Evolutionary conservation across 2,329 filamentous ascomycete species (phyloP).

Genomic region (Aspergillus brunneoviolaceus): DNA sequence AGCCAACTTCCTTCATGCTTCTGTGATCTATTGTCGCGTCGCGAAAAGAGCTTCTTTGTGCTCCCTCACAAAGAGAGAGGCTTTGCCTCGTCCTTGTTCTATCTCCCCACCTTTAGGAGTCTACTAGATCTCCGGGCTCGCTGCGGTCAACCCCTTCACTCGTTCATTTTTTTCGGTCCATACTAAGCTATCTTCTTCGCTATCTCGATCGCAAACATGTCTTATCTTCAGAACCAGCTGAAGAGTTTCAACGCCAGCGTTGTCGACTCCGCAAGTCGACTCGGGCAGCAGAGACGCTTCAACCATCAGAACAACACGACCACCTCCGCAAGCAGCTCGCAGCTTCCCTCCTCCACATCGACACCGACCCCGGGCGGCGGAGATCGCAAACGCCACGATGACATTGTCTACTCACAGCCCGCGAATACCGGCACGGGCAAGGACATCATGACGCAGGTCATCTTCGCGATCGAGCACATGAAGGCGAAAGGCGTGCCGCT

Average conservation of each 20-base stretch:
- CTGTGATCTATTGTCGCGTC: slow-evolving; percentile 9
- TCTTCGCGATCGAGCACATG: slow-evolving; percentile 82
- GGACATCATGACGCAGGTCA: slow-evolving; percentile 82
- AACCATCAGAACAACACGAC: slow-evolving; percentile 42
- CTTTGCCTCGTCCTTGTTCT: slow-evolving; percentile 11
- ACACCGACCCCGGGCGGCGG: slow-evolving; percentile 34
- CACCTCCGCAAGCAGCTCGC: slow-evolving; percentile 61
- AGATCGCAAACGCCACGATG: slow-evolving; percentile 61
- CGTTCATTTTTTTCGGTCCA: neutral
- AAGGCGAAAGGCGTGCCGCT: slow-evolving; percentile 68
- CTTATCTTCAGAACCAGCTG: slow-evolving; percentile 66
- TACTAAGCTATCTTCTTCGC: neutral
- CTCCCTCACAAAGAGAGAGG: slow-evolving; percentile 17
- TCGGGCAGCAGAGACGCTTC: slow-evolving; percentile 55
- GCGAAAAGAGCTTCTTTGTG: slow-evolving; percentile 13
- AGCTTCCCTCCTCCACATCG: slow-evolving; percentile 40
- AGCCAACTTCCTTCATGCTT: neutral
- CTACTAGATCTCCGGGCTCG: neutral
- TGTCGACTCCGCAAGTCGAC: slow-evolving; percentile 62
- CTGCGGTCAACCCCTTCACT: neutral
- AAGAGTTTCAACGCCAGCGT: slow-evolving; percentile 63
- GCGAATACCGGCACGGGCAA: slow-evolving; percentile 71
- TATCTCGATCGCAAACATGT: slow-evolving; percentile 48
- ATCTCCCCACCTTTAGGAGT: neutral
- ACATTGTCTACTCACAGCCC: slow-evolving; percentile 70